These are phyloP conservation scores for Antarctomyces pellizariae DNA, from an alignment of 495 filamentous ascomycete genomes.

Conservation along the genomic window DNA sequence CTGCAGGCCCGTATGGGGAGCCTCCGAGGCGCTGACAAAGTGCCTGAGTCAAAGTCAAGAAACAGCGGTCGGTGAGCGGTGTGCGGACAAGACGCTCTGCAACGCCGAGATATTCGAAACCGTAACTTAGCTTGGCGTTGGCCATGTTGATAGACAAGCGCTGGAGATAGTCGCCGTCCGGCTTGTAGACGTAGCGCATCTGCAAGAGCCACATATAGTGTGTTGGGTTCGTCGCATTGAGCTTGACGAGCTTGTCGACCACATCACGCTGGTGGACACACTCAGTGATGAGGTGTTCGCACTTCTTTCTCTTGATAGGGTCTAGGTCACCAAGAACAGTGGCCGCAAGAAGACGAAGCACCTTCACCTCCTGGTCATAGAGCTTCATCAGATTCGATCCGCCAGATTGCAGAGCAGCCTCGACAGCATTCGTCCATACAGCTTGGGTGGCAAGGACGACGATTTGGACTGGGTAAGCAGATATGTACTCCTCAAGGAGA, in stretches of 20 bases:
- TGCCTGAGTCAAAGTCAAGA: slow-evolving; percentile 89
- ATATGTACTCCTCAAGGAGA: slow-evolving; percentile 53
- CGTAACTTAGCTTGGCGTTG: slow-evolving; percentile 83
- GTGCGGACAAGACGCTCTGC: slow-evolving; percentile 89
- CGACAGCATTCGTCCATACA: slow-evolving; percentile 74
- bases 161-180: slow-evolving; percentile 58
- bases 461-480: slow-evolving; percentile 72
- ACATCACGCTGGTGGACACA: slow-evolving; percentile 92
- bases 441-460: slow-evolving; percentile 89
- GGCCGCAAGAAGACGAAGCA: slow-evolving; percentile 61
- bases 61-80: slow-evolving; percentile 90
- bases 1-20: slow-evolving; percentile 90
- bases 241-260: slow-evolving; percentile 57
- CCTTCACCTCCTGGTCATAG: slow-evolving; percentile 50
- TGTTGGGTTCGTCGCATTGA: slow-evolving; percentile 48
- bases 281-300: slow-evolving; percentile 95
- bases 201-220: slow-evolving; percentile 91
- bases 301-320: slow-evolving; percentile 73
- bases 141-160: slow-evolving; percentile 89
- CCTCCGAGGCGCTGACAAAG: slow-evolving; percentile 86
- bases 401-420: slow-evolving; percentile 44
- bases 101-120: slow-evolving; percentile 93
- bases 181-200: slow-evolving; percentile 83
- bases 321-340: slow-evolving; percentile 85
- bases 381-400: slow-evolving; percentile 40